A percentile compares a stretch with the other conserved stretches of the same genome.
Evolutionary conservation across 108 stramenopile species (phyloP).

Genomic region (Nannochloropsis oceanica): DNA sequence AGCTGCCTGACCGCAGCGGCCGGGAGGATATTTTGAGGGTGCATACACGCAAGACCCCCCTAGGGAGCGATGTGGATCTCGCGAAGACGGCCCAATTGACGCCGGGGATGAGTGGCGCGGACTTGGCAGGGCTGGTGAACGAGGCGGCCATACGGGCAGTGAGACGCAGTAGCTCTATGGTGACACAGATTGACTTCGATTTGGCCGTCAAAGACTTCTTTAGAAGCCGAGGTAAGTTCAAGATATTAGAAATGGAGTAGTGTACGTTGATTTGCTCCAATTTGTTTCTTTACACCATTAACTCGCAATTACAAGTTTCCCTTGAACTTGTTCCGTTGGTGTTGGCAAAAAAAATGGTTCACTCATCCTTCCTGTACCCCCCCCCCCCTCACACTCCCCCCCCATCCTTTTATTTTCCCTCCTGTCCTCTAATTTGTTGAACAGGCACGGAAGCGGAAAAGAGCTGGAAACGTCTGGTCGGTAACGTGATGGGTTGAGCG

Average conservation of each 20-base stretch:
- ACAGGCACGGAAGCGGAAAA: neutral
- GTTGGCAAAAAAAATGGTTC: neutral
- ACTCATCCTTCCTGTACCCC: neutral
- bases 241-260: too few relatives aligned
- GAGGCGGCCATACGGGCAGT: constrained; percentile 58
- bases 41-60: constrained; percentile 29
- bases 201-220: neutral
- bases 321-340: too few relatives aligned
- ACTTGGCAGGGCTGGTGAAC: constrained; percentile 80
- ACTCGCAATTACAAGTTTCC: too few relatives aligned
- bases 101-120: constrained; percentile 64
- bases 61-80: constrained; percentile 6
- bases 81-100: constrained; percentile 20
- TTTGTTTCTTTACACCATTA: too few relatives aligned
- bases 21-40: constrained; percentile 30
- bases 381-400: neutral
- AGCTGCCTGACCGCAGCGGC: constrained; percentile 24
- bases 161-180: neutral
- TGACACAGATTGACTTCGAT: neutral
- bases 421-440: neutral
- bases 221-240: neutral
- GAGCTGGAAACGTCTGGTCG: neutral
- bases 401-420: neutral
- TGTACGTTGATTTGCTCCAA: too few relatives aligned
- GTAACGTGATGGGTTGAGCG: neutral